Conservation (phyloP, 148 eudicot species). For the Camellia granthamiana region DNA sequence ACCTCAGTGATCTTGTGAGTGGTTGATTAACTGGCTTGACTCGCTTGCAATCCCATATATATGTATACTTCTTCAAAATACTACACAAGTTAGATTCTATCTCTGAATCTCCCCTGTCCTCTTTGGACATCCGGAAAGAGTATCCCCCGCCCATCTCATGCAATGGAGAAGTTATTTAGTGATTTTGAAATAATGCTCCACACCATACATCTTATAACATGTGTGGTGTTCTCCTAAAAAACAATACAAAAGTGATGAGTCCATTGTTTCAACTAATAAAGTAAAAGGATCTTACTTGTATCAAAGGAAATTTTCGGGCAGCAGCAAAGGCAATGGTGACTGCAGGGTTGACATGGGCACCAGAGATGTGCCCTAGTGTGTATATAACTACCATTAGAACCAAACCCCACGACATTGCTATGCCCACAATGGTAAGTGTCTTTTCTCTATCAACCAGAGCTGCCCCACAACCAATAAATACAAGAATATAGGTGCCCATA, state of each 20-base stretch:
- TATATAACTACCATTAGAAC: conserved; percentile 34
- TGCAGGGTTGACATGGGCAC: conserved; percentile 48
- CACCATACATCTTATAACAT: background rate
- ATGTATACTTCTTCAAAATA: no score
- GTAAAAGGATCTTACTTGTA: conserved; percentile 15
- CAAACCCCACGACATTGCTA: conserved; percentile 38
- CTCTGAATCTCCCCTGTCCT: no score
- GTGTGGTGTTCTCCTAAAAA: background rate
- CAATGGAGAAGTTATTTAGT: no score
- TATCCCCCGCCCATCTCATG: no score
- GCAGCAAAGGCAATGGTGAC: conserved; percentile 42
- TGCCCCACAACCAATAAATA: conserved; percentile 41
- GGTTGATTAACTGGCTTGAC: no score
- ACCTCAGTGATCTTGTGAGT: no score
- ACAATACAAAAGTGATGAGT: background rate
- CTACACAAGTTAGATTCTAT: no score
- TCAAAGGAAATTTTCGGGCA: conserved; percentile 24
- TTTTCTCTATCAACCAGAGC: conserved; percentile 36
- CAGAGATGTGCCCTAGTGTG: conserved; percentile 44
- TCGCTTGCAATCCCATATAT: no score
- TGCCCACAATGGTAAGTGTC: conserved; percentile 29
- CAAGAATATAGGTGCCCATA: conserved; percentile 36
- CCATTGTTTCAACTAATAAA: background rate
- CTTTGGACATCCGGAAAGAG: no score
- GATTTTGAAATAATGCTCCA: no score